Evolutionary conservation across 192 early-diverging fungal species (phyloP).

Genomic region (Allomyces macrogynus): DNA sequence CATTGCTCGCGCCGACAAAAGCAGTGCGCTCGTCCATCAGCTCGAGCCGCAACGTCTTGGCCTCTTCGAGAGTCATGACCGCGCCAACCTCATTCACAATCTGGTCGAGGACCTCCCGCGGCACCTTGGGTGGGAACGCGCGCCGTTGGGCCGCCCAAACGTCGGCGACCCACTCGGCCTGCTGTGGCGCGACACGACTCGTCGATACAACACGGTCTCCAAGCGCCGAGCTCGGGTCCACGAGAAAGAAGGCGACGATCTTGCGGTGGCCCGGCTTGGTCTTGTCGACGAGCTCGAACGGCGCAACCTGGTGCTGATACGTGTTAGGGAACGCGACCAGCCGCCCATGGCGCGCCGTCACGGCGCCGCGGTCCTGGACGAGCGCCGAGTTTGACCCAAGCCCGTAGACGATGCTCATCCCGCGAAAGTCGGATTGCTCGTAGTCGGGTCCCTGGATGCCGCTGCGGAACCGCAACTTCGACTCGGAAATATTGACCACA

Average conservation of each 20-base stretch:
- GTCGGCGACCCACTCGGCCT: constrained; percentile 18
- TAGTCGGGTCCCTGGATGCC: constrained; percentile 6
- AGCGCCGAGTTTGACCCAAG: no score
- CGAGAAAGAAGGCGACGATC: constrained; percentile 49
- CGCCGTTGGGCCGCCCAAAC: no score
- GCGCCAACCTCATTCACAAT: no score
- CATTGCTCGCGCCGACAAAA: not conserved
- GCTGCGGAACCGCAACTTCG: constrained; percentile 32
- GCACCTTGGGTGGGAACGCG: no score
- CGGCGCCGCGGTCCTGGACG: constrained; percentile 19
- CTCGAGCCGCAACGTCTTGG: constrained; percentile 17
- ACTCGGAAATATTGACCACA: constrained; percentile 43
- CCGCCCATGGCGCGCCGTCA: constrained; percentile 30
- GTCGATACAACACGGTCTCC: no score
- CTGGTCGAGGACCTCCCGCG: no score
- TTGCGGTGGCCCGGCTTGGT: constrained; percentile 42
- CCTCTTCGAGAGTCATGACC: constrained; percentile 16
- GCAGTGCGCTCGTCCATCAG: constrained; percentile 23
- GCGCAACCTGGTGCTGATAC: constrained; percentile 43
- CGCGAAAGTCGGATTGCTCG: constrained; percentile 11
- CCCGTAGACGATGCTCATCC: no score
- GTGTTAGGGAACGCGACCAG: constrained; percentile 50
- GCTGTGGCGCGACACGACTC: constrained; percentile 38
- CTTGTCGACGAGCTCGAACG: constrained; percentile 34
- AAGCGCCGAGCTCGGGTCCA: constrained; percentile 31